phyloP scores from a whole-genome alignment of 371 early-diverging fungal genomes.

The Lichtheimia hyalospora region DNA sequence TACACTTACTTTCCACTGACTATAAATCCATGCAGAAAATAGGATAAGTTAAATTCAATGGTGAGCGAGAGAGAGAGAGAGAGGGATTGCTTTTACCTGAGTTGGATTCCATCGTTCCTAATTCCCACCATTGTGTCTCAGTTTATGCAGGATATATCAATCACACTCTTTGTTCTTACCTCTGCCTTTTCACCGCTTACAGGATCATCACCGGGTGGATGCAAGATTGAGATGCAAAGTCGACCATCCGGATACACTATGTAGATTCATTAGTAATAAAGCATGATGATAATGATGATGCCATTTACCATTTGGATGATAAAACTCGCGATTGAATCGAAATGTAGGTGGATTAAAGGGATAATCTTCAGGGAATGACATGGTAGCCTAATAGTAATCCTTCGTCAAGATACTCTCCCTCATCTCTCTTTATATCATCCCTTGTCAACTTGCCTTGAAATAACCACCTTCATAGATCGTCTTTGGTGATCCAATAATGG shows the following conservation, averaged over 20 bases:
- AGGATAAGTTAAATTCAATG: neutral
- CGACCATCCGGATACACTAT: slow-evolving; percentile 76
- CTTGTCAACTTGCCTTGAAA: slow-evolving; percentile 58
- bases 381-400: slow-evolving; percentile 46
- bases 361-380: slow-evolving; percentile 58
- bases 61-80: neutral
- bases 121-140: neutral
- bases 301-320: slow-evolving; percentile 68
- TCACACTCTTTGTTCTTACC: slow-evolving; percentile 38
- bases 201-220: slow-evolving; percentile 75
- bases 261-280: neutral
- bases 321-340: slow-evolving; percentile 76
- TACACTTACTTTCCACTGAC: slow-evolving; percentile 50
- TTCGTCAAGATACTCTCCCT: neutral
- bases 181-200: slow-evolving; percentile 84
- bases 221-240: slow-evolving; percentile 87
- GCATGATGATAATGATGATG: neutral
- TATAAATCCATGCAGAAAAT: slow-evolving; percentile 5
- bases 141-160: neutral
- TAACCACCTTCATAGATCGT: slow-evolving; percentile 91
- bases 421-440: neutral
- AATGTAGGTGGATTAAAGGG: slow-evolving; percentile 79
- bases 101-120: slow-evolving; percentile 93
- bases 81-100: slow-evolving; percentile 53
- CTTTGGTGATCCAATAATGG: slow-evolving; percentile 82